A percentile compares a stretch with the other conserved stretches of the same genome.
Evolutionary conservation across 208 protist species (phyloP).

Genomic region (Leishmania braziliensis): DNA sequence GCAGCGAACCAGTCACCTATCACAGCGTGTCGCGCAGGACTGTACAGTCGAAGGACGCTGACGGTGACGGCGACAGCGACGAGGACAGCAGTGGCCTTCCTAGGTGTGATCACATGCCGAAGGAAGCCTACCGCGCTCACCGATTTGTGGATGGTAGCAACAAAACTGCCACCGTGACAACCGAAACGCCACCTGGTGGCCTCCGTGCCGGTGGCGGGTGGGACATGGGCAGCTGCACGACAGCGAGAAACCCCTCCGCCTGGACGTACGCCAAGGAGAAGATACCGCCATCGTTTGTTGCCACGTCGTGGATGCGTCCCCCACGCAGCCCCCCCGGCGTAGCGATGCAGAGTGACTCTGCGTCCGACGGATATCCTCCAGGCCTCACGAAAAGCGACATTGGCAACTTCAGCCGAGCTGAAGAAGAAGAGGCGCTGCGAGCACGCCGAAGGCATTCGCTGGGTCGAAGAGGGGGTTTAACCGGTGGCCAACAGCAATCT

Average conservation of each 20-base stretch:
- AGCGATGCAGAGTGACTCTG: background rate
- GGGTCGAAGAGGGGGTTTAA: background rate
- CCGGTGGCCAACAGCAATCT: background rate
- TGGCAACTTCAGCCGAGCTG: background rate
- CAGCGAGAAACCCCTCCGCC: background rate
- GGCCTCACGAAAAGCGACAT: background rate
- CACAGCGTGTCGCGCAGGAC: constrained; percentile 16
- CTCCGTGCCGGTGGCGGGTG: background rate
- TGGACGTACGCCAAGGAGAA: background rate
- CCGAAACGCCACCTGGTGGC: background rate
- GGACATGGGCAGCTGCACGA: constrained; percentile 4
- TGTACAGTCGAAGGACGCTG: background rate
- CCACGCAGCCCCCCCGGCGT: background rate
- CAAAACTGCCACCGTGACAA: background rate
- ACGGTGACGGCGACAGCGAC: background rate
- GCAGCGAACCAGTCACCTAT: constrained; percentile 7
- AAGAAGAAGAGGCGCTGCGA: background rate
- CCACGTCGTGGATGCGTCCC: background rate
- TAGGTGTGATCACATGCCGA: background rate
- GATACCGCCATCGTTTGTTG: background rate
- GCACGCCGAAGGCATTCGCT: background rate
- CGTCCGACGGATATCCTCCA: background rate
- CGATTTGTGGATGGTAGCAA: background rate
- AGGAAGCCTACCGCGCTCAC: background rate
- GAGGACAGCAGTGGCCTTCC: background rate